Percentiles rank a stretch among this genome's conserved stretches.
These are phyloP conservation scores for Thelonectria discophora DNA, from an alignment of 2,329 filamentous ascomycete species.

Conservation along the genomic window DNA sequence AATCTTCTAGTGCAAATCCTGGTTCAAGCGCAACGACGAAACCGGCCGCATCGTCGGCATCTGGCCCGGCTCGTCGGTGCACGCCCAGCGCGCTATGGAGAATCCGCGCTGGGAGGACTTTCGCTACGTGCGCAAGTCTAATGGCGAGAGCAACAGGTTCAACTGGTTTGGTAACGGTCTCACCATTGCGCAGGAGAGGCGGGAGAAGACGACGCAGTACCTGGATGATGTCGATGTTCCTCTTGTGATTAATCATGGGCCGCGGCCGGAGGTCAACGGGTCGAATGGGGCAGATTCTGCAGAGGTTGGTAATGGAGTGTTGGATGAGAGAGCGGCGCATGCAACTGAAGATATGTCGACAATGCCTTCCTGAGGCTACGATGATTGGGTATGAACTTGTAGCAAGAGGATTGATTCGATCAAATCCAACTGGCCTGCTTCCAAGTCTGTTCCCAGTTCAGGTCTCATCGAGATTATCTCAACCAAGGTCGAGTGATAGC, in stretches of 20 bases:
- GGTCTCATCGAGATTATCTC: too few relatives aligned
- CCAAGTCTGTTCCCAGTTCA: too few relatives aligned
- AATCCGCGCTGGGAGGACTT: neutral
- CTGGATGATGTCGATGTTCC: neutral
- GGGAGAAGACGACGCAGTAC: conserved; percentile 3
- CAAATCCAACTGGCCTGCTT: too few relatives aligned
- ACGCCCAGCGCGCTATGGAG: neutral
- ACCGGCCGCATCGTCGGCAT: neutral
- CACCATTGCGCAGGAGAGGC: neutral
- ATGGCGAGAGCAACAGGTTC: neutral
- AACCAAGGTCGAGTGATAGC: too few relatives aligned
- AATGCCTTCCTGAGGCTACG: neutral
- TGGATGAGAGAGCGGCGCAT: neutral
- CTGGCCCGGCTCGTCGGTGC: neutral
- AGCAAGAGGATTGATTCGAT: too few relatives aligned
- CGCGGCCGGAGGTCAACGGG: neutral
- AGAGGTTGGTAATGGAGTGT: neutral
- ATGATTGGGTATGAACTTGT: too few relatives aligned
- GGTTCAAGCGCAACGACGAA: neutral
- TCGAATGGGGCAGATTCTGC: neutral
- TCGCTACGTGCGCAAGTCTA: neutral
- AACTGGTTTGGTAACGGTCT: conserved; percentile 7
- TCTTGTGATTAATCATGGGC: neutral
- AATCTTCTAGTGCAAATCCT: neutral
- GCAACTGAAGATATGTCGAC: neutral